Conservation (phyloP, 768 basidiomycete species). For the Russula sp. region DNA sequence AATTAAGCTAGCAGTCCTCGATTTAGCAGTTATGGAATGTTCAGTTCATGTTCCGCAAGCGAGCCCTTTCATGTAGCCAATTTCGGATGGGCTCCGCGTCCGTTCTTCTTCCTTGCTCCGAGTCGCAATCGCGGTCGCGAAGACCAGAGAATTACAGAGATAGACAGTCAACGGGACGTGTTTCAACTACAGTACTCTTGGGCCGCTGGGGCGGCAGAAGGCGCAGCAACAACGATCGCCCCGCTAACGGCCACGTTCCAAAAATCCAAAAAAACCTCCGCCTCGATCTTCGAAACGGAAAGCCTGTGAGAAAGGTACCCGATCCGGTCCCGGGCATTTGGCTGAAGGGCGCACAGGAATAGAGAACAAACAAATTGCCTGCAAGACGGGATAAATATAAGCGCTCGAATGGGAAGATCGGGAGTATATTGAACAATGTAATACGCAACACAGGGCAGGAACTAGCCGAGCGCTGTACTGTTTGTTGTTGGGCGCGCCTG, state of each 20-base stretch:
- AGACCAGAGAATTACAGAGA: not conserved
- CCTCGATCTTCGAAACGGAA: slow-evolving; percentile 17
- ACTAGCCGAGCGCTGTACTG: slow-evolving; percentile 20
- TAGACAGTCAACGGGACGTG: not conserved
- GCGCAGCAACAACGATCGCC: not conserved
- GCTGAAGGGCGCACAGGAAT: not conserved
- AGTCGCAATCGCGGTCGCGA: slow-evolving; percentile 16
- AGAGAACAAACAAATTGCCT: slow-evolving; percentile 4
- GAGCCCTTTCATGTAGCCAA: slow-evolving; percentile 23
- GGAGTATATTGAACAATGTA: not conserved
- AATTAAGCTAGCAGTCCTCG: slow-evolving; percentile 25
- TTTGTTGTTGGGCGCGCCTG: slow-evolving; percentile 17
- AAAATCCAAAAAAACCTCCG: not conserved
- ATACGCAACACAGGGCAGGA: slow-evolving; percentile 10
- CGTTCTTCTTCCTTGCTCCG: slow-evolving; percentile 23
- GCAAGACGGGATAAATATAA: slow-evolving; percentile 8
- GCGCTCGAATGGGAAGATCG: slow-evolving; percentile 15
- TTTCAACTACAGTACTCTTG: not conserved
- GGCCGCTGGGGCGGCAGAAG: not conserved
- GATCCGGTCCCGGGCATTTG: slow-evolving; percentile 11
- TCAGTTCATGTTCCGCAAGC: slow-evolving; percentile 13
- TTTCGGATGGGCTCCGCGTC: slow-evolving; percentile 21
- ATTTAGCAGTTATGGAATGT: slow-evolving; percentile 24
- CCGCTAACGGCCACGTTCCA: slow-evolving; percentile 1
- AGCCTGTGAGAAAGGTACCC: slow-evolving; percentile 20